Percentiles rank a stretch among this genome's conserved stretches.
Conservation (phyloP, 2,329 filamentous ascomycete genomes). For the Grosmannia huntii region DNA sequence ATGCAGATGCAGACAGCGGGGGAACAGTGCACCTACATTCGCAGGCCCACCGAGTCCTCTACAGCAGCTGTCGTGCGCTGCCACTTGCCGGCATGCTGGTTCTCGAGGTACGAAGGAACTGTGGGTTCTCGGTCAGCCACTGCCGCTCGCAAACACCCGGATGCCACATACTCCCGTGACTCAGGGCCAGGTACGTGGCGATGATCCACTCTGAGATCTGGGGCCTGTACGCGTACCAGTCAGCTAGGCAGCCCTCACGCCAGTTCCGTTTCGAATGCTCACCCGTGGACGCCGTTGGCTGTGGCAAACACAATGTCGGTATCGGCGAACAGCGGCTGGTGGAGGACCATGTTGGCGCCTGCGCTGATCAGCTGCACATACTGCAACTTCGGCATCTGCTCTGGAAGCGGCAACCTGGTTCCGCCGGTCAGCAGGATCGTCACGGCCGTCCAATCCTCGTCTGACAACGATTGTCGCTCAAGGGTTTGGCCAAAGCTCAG, state of each 20-base stretch:
- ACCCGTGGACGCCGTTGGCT: slow-evolving; percentile 47
- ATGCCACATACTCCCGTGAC: slow-evolving; percentile 27
- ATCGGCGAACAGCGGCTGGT: slow-evolving; percentile 34
- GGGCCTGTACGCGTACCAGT: slow-evolving; percentile 28
- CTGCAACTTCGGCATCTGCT: slow-evolving; percentile 32
- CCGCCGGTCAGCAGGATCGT: slow-evolving; percentile 25
- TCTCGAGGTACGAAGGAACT: slow-evolving; percentile 33
- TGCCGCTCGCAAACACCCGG: background rate
- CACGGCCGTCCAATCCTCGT: slow-evolving; percentile 31
- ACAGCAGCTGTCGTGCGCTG: slow-evolving; percentile 19
- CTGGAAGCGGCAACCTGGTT: slow-evolving; percentile 24
- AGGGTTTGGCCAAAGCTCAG: slow-evolving; percentile 18
- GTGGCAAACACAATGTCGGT: slow-evolving; percentile 38
- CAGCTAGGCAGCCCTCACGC: background rate
- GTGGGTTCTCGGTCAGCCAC: background rate
- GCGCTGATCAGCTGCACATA: slow-evolving; percentile 42
- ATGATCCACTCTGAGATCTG: slow-evolving; percentile 47
- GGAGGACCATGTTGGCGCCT: slow-evolving; percentile 36
- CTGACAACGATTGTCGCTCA: slow-evolving; percentile 8
- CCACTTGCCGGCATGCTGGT: slow-evolving; percentile 32
- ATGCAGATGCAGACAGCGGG: background rate
- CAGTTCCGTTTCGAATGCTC: slow-evolving; percentile 11
- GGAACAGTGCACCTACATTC: slow-evolving; percentile 29
- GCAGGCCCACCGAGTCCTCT: slow-evolving; percentile 32
- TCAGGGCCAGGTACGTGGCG: slow-evolving; percentile 34